Percentiles rank a stretch among this genome's conserved stretches.
phyloP scores from a whole-genome alignment of 768 basidiomycete genomes.

The Tulasnella sp. region DNA sequence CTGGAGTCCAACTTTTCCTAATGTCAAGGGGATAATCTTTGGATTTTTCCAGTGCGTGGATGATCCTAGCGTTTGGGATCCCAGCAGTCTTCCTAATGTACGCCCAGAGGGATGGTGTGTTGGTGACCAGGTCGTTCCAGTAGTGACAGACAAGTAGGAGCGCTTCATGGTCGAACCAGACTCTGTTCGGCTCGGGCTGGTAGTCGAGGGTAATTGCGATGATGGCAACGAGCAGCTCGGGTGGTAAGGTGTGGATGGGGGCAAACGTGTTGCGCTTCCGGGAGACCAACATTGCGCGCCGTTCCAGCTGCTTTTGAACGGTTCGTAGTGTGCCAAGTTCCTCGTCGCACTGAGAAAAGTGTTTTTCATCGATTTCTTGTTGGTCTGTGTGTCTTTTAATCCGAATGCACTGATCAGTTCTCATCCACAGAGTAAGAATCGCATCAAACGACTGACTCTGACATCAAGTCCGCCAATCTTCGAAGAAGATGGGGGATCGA shows the following conservation, averaged over 20 bases:
- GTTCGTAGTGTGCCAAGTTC: background rate
- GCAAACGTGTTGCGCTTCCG: constrained; percentile 3
- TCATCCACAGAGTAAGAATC: background rate
- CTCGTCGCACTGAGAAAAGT: background rate
- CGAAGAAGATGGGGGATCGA: too few relatives aligned
- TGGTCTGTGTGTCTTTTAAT: background rate
- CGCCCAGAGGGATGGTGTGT: background rate
- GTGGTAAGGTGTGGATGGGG: background rate
- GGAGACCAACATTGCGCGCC: background rate
- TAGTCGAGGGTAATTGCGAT: background rate
- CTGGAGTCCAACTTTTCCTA: too few relatives aligned
- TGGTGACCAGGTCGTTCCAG: background rate
- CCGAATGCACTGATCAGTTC: background rate
- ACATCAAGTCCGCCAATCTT: too few relatives aligned
- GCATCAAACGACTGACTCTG: too few relatives aligned
- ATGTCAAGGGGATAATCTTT: background rate
- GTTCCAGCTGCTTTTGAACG: background rate
- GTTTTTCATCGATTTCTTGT: background rate
- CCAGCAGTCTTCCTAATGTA: background rate
- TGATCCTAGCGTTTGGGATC: background rate
- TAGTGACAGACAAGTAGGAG: background rate
- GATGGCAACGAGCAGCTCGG: background rate
- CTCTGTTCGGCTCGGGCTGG: background rate
- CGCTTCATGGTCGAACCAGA: background rate
- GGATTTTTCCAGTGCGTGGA: background rate